phyloP scores from a whole-genome alignment of 257 asterid genomes.

The Solanum stenotomum region DNA sequence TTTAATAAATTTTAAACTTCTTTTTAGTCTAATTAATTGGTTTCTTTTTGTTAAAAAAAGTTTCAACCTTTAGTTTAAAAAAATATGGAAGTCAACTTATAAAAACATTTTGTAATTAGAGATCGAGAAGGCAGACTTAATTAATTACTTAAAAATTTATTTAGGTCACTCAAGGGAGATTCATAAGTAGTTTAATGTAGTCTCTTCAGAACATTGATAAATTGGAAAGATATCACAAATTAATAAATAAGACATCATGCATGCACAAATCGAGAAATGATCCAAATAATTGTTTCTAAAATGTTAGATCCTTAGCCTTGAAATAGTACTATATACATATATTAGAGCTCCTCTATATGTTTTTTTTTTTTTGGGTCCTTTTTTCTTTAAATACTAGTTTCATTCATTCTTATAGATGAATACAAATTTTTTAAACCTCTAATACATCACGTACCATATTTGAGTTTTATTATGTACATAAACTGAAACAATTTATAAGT shows the following conservation, averaged over 20 bases:
- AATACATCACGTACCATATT: background rate
- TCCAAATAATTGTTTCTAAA: background rate
- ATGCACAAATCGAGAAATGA: background rate
- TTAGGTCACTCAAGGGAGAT: no score
- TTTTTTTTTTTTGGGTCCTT: background rate
- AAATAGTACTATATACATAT: background rate
- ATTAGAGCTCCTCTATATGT: background rate
- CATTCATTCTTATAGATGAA: background rate
- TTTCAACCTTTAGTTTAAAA: background rate
- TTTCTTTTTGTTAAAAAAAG: background rate
- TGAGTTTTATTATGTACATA: constrained; percentile 28
- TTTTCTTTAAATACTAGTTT: background rate
- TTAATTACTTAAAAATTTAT: no score
- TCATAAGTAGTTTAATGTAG: no score
- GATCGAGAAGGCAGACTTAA: no score
- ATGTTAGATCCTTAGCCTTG: background rate
- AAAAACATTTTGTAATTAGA: no score
- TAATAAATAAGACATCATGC: no score
- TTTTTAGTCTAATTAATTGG: background rate
- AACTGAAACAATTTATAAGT: background rate
- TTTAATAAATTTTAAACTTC: background rate
- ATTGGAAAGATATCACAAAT: no score
- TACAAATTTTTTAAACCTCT: background rate
- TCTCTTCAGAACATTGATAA: background rate
- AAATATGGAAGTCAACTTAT: background rate